Conservation (phyloP, 2,329 filamentous ascomycete species). For the Aspergillus ochraceoroseus region DNA sequence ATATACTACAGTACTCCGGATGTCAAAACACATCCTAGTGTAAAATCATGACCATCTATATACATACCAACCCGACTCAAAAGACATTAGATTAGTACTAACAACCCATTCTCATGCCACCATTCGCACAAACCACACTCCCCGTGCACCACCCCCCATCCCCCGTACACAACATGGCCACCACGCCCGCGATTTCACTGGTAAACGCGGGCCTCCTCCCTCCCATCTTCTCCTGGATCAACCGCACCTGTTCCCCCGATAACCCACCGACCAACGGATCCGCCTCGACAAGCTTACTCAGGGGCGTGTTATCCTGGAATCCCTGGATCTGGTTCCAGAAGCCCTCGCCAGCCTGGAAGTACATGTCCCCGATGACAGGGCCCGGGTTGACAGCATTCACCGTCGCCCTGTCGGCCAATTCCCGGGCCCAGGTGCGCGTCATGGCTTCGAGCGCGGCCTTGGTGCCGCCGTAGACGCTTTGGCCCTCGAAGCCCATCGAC, state of each 20-base stretch:
- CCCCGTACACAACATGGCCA: slow-evolving; percentile 67
- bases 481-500: slow-evolving; percentile 53
- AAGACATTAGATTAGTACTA: no score
- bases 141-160: slow-evolving; percentile 76
- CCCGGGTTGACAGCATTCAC: slow-evolving; percentile 65
- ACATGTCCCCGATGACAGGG: slow-evolving; percentile 64
- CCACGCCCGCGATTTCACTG: slow-evolving; percentile 67
- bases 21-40: no score
- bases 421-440: slow-evolving; percentile 64
- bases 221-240: slow-evolving; percentile 55
- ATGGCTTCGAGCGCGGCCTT: slow-evolving; percentile 65
- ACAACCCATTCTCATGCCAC: slow-evolving; percentile 56
- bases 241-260: slow-evolving; percentile 57
- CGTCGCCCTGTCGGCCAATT: slow-evolving; percentile 57
- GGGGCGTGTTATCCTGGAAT: slow-evolving; percentile 60
- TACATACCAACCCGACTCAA: no score
- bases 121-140: slow-evolving; percentile 74
- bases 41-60: no score
- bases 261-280: slow-evolving; percentile 53
- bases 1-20: no score
- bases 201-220: slow-evolving; percentile 61
- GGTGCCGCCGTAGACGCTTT: slow-evolving; percentile 61
- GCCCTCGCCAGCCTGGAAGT: slow-evolving; percentile 50
- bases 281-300: slow-evolving; percentile 58
- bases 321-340: slow-evolving; percentile 58